These are phyloP conservation scores for Mucuna pruriens DNA, from an alignment of 306 rosid species.

Conservation along the genomic window DNA sequence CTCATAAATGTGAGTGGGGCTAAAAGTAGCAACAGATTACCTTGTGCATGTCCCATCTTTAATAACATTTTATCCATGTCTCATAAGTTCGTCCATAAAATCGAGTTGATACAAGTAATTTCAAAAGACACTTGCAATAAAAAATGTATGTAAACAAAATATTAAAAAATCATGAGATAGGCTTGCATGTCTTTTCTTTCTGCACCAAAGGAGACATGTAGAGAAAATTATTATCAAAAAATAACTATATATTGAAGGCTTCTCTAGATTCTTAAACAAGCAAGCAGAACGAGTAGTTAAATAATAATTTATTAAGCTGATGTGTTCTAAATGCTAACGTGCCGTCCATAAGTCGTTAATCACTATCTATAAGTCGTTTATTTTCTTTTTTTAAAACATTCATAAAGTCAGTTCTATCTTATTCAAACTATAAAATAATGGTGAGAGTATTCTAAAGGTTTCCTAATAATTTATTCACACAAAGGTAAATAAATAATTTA, in stretches of 20 bases:
- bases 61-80: not conserved
- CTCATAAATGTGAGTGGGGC: too few species aligned
- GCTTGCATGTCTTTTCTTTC: not conserved
- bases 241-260: not conserved
- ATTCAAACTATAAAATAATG: not conserved
- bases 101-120: not conserved
- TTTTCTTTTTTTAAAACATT: conserved; percentile 15
- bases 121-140: not conserved
- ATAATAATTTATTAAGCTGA: not conserved
- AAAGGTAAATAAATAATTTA: too few species aligned
- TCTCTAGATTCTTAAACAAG: conserved; percentile 3
- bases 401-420: not conserved
- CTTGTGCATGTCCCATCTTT: not conserved
- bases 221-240: not conserved
- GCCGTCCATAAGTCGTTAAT: conserved; percentile 29
- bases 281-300: not conserved
- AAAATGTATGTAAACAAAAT: not conserved
- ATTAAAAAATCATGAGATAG: not conserved
- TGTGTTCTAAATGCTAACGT: conserved; percentile 28
- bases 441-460: not conserved
- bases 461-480: not conserved
- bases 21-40: too few species aligned
- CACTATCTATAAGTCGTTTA: not conserved
- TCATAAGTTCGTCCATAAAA: not conserved
- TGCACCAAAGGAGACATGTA: not conserved